Percentiles rank a stretch among this genome's conserved stretches.
Evolutionary conservation across 495 filamentous ascomycete genomes (phyloP).

Genomic region (Staphylotrichum tortipilum): DNA sequence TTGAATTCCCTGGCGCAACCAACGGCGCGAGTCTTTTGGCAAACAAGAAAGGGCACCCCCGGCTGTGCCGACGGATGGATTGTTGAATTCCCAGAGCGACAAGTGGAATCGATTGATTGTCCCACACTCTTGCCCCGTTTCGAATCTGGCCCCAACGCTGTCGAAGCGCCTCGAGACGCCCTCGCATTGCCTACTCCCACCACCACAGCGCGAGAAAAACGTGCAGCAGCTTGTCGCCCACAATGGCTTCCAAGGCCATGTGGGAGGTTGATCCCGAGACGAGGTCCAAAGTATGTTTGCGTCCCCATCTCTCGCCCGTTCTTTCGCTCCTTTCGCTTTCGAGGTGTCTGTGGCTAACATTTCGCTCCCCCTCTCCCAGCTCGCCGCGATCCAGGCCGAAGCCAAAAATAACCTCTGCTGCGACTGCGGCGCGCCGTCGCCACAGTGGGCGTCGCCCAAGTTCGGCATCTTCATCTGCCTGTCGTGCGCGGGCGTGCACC

Average conservation of each 20-base stretch:
- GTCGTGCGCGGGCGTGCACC: slow-evolving; percentile 88
- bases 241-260: slow-evolving; percentile 53
- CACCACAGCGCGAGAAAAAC: too few species aligned
- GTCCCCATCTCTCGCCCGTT: neutral
- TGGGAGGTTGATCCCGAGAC: slow-evolving; percentile 99
- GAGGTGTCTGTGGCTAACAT: neutral
- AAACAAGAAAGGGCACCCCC: neutral
- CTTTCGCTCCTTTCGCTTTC: too few species aligned
- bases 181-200: too few species aligned
- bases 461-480: slow-evolving; percentile 92
- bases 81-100: neutral
- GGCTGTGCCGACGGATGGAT: neutral
- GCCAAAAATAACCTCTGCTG: slow-evolving; percentile 80
- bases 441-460: slow-evolving; percentile 80
- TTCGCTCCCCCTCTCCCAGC: slow-evolving; percentile 37
- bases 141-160: too few species aligned
- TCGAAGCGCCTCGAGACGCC: too few species aligned
- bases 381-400: slow-evolving; percentile 79
- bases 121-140: neutral
- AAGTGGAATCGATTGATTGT: neutral
- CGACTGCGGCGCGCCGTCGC: slow-evolving; percentile 88
- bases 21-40: neutral
- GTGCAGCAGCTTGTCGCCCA: too few species aligned
- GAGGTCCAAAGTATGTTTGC: slow-evolving; percentile 63
- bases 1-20: neutral